A percentile compares a stretch with the other conserved stretches of the same genome.
These are phyloP conservation scores for Podaxis carcinomalis DNA, from an alignment of 768 basidiomycete genomes.

Conservation along the genomic window DNA sequence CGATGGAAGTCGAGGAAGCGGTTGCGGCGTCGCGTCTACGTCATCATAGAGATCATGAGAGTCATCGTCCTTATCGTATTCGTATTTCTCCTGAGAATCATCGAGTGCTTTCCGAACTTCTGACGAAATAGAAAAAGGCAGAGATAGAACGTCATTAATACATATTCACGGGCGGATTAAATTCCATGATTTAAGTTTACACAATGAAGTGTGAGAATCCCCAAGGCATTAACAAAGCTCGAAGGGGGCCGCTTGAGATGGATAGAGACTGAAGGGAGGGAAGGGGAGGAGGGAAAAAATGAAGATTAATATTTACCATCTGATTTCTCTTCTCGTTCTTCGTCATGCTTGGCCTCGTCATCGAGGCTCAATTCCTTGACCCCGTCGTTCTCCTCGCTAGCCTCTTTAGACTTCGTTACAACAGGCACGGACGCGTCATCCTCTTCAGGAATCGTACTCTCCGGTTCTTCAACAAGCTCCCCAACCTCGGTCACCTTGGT, in stretches of 20 bases:
- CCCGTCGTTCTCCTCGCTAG: neutral
- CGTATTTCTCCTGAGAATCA: neutral
- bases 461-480: conserved; percentile 2
- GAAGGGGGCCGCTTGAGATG: neutral
- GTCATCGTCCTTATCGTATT: conserved; percentile 6
- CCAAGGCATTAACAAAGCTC: neutral
- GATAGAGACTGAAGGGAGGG: neutral
- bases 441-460: neutral
- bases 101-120: conserved; percentile 4
- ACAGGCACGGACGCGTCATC: neutral
- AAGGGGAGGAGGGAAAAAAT: conserved; percentile 8
- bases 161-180: conserved; percentile 1
- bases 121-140: neutral
- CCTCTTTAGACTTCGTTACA: neutral
- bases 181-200: neutral
- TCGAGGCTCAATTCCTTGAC: neutral
- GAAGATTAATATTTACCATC: conserved; percentile 33
- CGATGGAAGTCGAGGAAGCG: conserved; percentile 1
- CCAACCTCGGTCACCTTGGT: neutral
- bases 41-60: conserved; percentile 11
- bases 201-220: neutral
- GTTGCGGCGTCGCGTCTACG: conserved; percentile 2
- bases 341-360: conserved; percentile 14
- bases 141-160: neutral
- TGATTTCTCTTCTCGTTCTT: conserved; percentile 11